Evolutionary conservation across 78 protist genomes (phyloP).

Genomic region (Thecamonas trahens): DNA sequence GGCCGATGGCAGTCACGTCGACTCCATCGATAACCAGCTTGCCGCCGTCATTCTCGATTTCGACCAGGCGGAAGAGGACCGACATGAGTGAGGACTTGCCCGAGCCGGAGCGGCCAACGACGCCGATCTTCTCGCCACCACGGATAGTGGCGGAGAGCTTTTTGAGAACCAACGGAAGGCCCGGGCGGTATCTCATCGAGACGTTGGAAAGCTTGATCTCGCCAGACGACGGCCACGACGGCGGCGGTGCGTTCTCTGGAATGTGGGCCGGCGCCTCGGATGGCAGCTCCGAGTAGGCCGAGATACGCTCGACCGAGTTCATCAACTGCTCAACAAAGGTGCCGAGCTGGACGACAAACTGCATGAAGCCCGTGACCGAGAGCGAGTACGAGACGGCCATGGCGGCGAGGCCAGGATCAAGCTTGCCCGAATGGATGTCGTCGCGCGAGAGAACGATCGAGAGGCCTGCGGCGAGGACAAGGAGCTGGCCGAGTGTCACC

Average conservation of each 20-base stretch:
- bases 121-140: constrained; percentile 70
- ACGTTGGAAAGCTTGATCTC: background rate
- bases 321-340: constrained; percentile 4
- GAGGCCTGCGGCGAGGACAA: background rate
- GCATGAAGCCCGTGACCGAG: constrained; percentile 10
- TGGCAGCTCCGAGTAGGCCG: background rate
- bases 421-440: too few relatives aligned
- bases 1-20: constrained; percentile 5
- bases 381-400: constrained; percentile 27
- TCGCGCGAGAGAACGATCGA: too few relatives aligned
- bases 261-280: background rate
- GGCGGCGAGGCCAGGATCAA: constrained; percentile 5
- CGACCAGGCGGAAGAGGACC: constrained; percentile 64
- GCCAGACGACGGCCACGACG: background rate
- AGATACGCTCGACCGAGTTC: constrained; percentile 16
- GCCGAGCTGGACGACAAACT: background rate
- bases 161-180: background rate
- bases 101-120: constrained; percentile 91
- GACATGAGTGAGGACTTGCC: constrained; percentile 67
- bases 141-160: constrained; percentile 19
- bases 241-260: background rate
- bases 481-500: background rate
- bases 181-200: background rate
- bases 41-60: background rate
- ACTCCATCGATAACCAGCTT: constrained; percentile 46